Base-by-base conservation (phyloP, 1,139 yeast genomes). In the Yamadazyma triangularis region DNA sequence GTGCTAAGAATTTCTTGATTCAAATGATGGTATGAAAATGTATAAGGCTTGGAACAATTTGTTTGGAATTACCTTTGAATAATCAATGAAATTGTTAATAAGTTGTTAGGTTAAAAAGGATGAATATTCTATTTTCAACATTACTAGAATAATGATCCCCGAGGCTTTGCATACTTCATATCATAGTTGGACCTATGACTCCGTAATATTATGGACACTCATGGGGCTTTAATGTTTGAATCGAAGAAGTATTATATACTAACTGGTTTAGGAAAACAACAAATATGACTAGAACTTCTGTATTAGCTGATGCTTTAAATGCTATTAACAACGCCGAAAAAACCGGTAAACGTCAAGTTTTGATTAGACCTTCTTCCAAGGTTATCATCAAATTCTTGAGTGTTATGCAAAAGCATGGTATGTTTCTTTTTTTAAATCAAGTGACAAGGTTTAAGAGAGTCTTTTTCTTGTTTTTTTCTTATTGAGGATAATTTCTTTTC, bases 291-390 rank as follows among this genome's bases (percentile, higher is more conserved):
- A 89, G 97, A 79, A 77, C 96, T 56, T 91, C 98, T 54, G 98
- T 86, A 65, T 84, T 91, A 71, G 96, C 97, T 60, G 98, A 91
- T 75, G 97, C 98, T 64, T 84, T 91, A 64, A 89, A 91, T 69
- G 80, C 96, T 57, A 91, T 91, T 68, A 87, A 89, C 89, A 91
- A 91, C 69, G 98, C 98, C 68, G 98, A 91, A 77, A 91, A 89
- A 74, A 81, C 96, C 65, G 98, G 98, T 71, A 91, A 91, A 77
- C 86, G 98, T 75, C 98, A 91, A 78, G 98, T 91, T 53, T 73
- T 91, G 66, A 79, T 91, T 68, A 87, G 98, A 81, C 98, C 98
- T 50, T 89, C 97, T 35, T 91, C 98, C 61, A 91, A 91, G 79
- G 98, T 91, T 54, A 88, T 91, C 70, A 76, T 91, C 77, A 91